These are phyloP conservation scores for Chalciporus piperatus DNA, from an alignment of 768 basidiomycete species.

Conservation along the genomic window DNA sequence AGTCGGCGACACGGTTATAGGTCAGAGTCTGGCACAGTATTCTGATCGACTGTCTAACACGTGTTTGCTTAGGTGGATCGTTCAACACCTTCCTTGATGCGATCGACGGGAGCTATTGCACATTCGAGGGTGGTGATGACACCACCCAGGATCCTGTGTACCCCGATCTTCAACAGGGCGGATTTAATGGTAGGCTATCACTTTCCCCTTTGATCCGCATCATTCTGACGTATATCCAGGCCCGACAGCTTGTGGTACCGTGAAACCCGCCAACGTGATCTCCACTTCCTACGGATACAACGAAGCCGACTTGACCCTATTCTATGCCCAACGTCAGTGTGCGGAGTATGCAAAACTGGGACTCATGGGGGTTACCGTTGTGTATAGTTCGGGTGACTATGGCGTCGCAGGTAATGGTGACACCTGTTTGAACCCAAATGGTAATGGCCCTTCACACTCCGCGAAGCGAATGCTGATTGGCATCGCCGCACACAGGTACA, in stretches of 20 bases:
- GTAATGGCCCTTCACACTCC: constrained; percentile 6
- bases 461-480: not conserved
- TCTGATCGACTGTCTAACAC: not conserved
- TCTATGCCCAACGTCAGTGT: constrained; percentile 42
- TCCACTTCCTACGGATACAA: constrained; percentile 43
- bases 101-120: not conserved
- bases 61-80: not conserved
- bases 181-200: not conserved
- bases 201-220: not conserved
- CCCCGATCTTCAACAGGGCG: not conserved
- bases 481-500: constrained; percentile 5
- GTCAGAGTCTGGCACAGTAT: constrained; percentile 14
- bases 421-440: constrained; percentile 32
- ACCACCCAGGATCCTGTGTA: not conserved
- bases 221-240: constrained; percentile 11
- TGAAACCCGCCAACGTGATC: constrained; percentile 39
- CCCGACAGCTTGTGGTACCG: constrained; percentile 34
- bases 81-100: not conserved
- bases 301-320: constrained; percentile 35
- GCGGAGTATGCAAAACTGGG: constrained; percentile 47
- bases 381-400: constrained; percentile 33
- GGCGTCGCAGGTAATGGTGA: constrained; percentile 30
- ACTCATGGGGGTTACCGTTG: constrained; percentile 34
- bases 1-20: constrained; percentile 36
- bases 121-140: not conserved